phyloP scores from a whole-genome alignment of 441 rosid genomes.

The Hypseocharis bilobata region DNA sequence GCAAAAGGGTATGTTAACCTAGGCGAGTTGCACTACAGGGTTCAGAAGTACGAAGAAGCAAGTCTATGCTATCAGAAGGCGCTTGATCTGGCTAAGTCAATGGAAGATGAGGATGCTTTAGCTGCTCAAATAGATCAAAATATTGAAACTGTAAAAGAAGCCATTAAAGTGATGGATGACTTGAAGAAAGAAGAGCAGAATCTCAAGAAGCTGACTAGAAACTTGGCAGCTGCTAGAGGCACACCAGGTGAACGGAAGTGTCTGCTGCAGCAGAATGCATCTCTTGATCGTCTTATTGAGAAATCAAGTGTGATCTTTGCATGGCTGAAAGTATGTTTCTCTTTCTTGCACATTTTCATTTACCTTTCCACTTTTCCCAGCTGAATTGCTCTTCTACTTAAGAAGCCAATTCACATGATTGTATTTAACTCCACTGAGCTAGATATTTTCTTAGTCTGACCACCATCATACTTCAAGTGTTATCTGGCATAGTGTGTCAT shows the following conservation, averaged over 20 bases:
- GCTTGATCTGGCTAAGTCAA: constrained; percentile 60
- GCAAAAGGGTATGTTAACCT: constrained; percentile 95
- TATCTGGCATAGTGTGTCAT: not conserved
- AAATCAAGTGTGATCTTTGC: constrained; percentile 60
- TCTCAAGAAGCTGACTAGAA: constrained; percentile 66
- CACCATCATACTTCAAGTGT: not conserved
- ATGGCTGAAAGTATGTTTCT: constrained; percentile 64
- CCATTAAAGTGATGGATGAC: constrained; percentile 58
- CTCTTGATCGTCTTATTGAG: constrained; percentile 75
- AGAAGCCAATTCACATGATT: not conserved
- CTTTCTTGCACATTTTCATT: not conserved
- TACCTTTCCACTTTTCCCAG: not conserved
- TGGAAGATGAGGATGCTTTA: constrained; percentile 88
- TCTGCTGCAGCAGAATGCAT: constrained; percentile 51
- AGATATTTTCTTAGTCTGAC: not conserved
- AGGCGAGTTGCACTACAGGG: constrained; percentile 68
- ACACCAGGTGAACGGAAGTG: constrained; percentile 51
- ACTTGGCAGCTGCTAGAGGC: constrained; percentile 43
- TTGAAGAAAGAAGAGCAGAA: constrained; percentile 67
- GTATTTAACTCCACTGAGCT: not conserved
- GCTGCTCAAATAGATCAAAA: constrained; percentile 54
- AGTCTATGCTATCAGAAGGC: constrained; percentile 68
- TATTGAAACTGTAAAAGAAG: constrained; percentile 55
- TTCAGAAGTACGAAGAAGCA: constrained; percentile 71
- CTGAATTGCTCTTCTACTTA: not conserved